Percentiles rank a stretch among this genome's conserved stretches.
Evolutionary conservation across 495 filamentous ascomycete genomes (phyloP).

Genomic region (Bombardia bombarda): DNA sequence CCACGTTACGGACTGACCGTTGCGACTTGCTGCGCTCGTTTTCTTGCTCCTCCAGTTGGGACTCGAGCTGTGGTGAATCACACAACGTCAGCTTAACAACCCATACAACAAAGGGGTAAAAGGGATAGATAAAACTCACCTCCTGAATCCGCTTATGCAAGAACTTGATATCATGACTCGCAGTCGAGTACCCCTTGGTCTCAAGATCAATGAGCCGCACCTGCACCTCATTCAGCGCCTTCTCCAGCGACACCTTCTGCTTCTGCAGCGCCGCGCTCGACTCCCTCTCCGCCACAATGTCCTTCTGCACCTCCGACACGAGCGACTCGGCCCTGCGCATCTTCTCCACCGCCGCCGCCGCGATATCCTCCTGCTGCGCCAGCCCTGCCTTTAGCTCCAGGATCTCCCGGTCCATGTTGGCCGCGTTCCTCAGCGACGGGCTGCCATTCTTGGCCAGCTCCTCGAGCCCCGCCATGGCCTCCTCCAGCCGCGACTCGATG

Average conservation of each 20-base stretch:
- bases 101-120: background rate
- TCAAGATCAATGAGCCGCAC: slow-evolving; percentile 85
- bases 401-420: slow-evolving; percentile 79
- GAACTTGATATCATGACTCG: slow-evolving; percentile 92
- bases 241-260: slow-evolving; percentile 86
- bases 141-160: slow-evolving; percentile 92
- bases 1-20: slow-evolving; percentile 84
- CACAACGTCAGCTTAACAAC: too few relatives aligned
- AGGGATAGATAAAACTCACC: slow-evolving; percentile 44
- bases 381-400: slow-evolving; percentile 84
- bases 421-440: slow-evolving; percentile 86
- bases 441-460: slow-evolving; percentile 81
- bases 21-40: slow-evolving; percentile 66
- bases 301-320: slow-evolving; percentile 83
- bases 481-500: slow-evolving; percentile 77
- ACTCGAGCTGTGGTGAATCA: slow-evolving; percentile 78
- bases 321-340: slow-evolving; percentile 96
- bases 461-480: slow-evolving; percentile 86
- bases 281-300: slow-evolving; percentile 86
- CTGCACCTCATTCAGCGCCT: slow-evolving; percentile 85
- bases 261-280: slow-evolving; percentile 76
- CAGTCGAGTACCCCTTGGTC: slow-evolving; percentile 91
- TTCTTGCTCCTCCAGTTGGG: slow-evolving; percentile 82
- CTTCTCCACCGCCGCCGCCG: slow-evolving; percentile 87
- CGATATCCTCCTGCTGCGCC: slow-evolving; percentile 91